Evolutionary conservation across 805 yeast genomes (phyloP).

Genomic region (Barnettozyma botsteinii): DNA sequence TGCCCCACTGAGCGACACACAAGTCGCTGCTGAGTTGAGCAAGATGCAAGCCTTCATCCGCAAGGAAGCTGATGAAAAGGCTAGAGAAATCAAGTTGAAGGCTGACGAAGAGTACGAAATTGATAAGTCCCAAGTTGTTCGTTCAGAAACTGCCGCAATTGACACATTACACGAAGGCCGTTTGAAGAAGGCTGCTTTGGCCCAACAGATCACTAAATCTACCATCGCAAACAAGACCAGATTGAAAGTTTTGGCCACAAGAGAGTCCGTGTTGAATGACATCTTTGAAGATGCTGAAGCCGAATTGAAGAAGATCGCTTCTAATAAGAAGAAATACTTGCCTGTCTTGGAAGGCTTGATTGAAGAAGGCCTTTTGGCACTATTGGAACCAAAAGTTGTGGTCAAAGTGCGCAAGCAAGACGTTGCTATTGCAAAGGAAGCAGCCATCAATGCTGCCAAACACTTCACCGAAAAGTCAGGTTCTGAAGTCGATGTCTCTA

Average conservation of each 20-base stretch:
- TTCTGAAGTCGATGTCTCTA: conserved; percentile 44
- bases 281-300: conserved; percentile 66
- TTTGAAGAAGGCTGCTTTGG: conserved; percentile 84
- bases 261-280: conserved; percentile 71
- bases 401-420: conserved; percentile 68
- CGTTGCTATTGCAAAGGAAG: conserved; percentile 49
- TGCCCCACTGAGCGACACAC: conserved; percentile 5
- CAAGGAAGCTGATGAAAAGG: conserved; percentile 98
- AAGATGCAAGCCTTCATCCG: conserved; percentile 98
- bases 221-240: conserved; percentile 94
- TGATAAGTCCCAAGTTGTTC: conserved; percentile 91
- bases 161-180: conserved; percentile 76
- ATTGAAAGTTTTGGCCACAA: conserved; percentile 80
- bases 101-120: conserved; percentile 99
- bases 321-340: conserved; percentile 55
- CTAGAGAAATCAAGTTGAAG: conserved; percentile 89
- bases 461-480: conserved; percentile 60
- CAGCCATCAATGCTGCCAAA: conserved; percentile 53
- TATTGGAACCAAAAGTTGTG: conserved; percentile 64
- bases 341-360: conserved; percentile 70
- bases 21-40: conserved; percentile 92
- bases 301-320: conserved; percentile 53
- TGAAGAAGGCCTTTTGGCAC: conserved; percentile 65
- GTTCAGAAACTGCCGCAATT: conserved; percentile 84
- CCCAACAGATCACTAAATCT: conserved; percentile 93